Conservation (phyloP, 208 protist genomes). For the Trypanosoma mega region DNA sequence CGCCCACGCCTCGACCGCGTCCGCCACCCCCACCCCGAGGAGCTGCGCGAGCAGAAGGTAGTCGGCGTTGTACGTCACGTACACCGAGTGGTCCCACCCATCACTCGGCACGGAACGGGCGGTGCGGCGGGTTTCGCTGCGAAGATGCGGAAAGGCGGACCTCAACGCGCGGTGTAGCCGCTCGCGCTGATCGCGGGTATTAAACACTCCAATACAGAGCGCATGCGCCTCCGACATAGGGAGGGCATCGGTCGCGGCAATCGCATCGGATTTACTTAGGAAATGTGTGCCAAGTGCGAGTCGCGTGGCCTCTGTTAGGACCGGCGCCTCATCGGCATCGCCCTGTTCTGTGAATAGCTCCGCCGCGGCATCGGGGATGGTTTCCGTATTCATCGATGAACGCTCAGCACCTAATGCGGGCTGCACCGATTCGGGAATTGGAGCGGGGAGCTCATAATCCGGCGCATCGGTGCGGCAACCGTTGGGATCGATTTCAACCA, state of each 20-base stretch:
- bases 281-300: conserved; percentile 5
- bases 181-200: conserved; percentile 22
- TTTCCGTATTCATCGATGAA: too few species aligned
- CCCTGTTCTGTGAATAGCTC: not conserved
- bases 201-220: conserved; percentile 10
- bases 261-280: conserved; percentile 12
- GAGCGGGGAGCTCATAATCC: conserved; percentile 25
- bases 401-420: not conserved
- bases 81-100: not conserved
- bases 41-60: conserved; percentile 41
- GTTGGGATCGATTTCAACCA: conserved; percentile 69
- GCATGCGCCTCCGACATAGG: conserved; percentile 5
- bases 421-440: conserved; percentile 1
- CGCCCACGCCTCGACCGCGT: conserved; percentile 37
- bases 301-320: not conserved
- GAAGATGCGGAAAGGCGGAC: conserved; percentile 42
- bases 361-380: too few species aligned
- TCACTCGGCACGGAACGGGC: not conserved
- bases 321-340: too few species aligned
- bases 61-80: conserved; percentile 32
- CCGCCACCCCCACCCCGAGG: conserved; percentile 31
- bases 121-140: conserved; percentile 26
- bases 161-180: conserved; percentile 37
- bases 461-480: conserved; percentile 49
- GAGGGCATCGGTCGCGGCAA: not conserved